These are phyloP conservation scores for Coemansia sp. DNA, from an alignment of 192 early-diverging fungal species.

Conservation along the genomic window DNA sequence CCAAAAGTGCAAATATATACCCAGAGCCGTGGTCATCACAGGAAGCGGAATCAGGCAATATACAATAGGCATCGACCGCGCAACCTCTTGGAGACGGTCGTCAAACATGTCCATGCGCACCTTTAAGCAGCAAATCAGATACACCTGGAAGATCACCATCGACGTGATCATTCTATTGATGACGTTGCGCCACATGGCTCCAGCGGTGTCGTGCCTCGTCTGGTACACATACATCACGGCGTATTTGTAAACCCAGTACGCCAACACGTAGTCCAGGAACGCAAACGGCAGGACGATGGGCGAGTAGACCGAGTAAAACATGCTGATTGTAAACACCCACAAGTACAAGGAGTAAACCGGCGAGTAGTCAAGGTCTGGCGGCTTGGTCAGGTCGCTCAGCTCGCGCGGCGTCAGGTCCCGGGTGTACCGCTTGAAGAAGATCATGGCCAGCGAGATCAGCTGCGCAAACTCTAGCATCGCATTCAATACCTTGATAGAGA, in stretches of 20 bases:
- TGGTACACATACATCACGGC: constrained; percentile 74
- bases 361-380: constrained; percentile 72
- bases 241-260: constrained; percentile 72
- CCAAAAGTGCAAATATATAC: constrained; percentile 49
- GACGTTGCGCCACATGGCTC: constrained; percentile 68
- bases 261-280: constrained; percentile 61
- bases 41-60: constrained; percentile 63
- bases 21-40: constrained; percentile 58
- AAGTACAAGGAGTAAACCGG: constrained; percentile 66
- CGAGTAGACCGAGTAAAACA: constrained; percentile 70
- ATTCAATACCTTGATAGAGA: constrained; percentile 64
- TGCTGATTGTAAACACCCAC: constrained; percentile 71
- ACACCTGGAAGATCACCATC: constrained; percentile 66
- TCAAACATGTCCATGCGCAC: constrained; percentile 58
- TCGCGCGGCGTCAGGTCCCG: constrained; percentile 67
- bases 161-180: constrained; percentile 69
- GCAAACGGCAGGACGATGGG: constrained; percentile 69
- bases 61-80: constrained; percentile 41
- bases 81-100: constrained; percentile 36
- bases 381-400: constrained; percentile 62
- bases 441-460: constrained; percentile 58
- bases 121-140: constrained; percentile 61
- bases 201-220: constrained; percentile 69
- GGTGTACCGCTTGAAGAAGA: constrained; percentile 61
- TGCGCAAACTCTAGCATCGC: constrained; percentile 72